Conservation (phyloP, 2,329 filamentous ascomycete species). For the Venturia effusa region DNA sequence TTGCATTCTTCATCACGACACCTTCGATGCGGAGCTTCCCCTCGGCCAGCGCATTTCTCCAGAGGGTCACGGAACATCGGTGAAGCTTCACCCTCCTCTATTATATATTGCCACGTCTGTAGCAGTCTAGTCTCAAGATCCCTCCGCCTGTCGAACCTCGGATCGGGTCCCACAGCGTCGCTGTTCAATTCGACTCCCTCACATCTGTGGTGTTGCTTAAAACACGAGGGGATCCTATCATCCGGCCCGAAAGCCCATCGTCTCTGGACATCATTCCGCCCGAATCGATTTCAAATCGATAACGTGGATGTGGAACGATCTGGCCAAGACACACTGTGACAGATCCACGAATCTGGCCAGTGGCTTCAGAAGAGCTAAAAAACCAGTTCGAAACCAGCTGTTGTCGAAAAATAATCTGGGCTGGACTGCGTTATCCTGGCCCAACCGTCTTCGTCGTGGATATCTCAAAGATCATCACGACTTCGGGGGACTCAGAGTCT, state of each 20-base stretch:
- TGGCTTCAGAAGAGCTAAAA: slow-evolving; percentile 8
- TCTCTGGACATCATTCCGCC: slow-evolving; percentile 1
- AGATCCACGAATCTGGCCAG: slow-evolving; percentile 6
- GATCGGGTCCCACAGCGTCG: not conserved
- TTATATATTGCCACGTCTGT: not conserved
- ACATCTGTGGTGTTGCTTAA: not conserved
- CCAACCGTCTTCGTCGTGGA: slow-evolving; percentile 64
- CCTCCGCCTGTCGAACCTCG: not conserved
- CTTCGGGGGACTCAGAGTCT: slow-evolving; percentile 64
- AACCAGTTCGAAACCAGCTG: slow-evolving; percentile 12
- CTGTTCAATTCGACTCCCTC: not conserved
- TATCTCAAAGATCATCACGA: slow-evolving; percentile 86
- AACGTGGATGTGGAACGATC: not conserved
- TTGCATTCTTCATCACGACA: not conserved
- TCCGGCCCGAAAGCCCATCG: not conserved
- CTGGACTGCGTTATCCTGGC: slow-evolving; percentile 31
- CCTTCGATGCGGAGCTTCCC: not conserved
- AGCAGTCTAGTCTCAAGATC: not conserved
- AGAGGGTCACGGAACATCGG: slow-evolving; percentile 1
- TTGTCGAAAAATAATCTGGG: slow-evolving; percentile 23
- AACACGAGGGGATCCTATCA: not conserved
- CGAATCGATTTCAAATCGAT: slow-evolving; percentile 2
- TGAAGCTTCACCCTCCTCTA: not conserved
- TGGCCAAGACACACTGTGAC: not conserved
- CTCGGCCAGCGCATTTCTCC: slow-evolving; percentile 1